Base-by-base conservation (phyloP, 2,329 filamentous ascomycete species). In the Trichoderma koningii region DNA sequence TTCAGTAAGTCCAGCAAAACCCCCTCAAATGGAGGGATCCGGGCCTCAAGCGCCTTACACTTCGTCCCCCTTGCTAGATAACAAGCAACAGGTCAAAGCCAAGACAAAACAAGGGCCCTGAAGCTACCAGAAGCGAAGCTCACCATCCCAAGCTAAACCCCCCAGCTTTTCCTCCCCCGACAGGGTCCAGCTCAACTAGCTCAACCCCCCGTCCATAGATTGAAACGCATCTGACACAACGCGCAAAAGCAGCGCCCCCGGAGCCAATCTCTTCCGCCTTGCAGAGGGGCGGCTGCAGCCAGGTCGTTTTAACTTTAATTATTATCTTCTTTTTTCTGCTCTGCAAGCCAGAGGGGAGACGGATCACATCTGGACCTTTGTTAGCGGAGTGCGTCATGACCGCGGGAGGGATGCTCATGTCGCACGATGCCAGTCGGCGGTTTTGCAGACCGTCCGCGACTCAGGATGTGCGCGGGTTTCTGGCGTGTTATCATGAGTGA, bases 221-320 rank as follows among this genome's bases (percentile, higher is more conserved):
- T 67, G 64, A 67, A 69, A 69, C 68, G 28, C 56, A 66, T 44
- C 45, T 68, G 68, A 69, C 55, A 68, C 68, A 61, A 38, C 45
- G 55, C 38, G 55, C 47, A 51, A 53, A 53, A 44, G 47, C 62
- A 56, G 61, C 44, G 51, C 45, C 34, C 55, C 23, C 61, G 61
- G 61, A 64, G 61, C 30, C 44, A 56, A 56, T 64, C 53, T 56
- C 51, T 56, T 64, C 61, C 61, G 61, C 61, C 30, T 48, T 5
- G 26, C 34, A 48, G 61, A 47, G 50, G 61, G 42, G 30, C 23
- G 41, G 55, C 19, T 53, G 42, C 50, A 38, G 41, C 60, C 60
- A 34, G 44, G 26, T 14, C 41, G 34, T 65, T 52, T 65, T 47
- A 55, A 55, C 55, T 64, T 64, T 64, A 51, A 53, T 53, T 53